These are phyloP conservation scores for Alternaria sp. DNA, from an alignment of 2,329 filamentous ascomycete genomes.

Conservation along the genomic window DNA sequence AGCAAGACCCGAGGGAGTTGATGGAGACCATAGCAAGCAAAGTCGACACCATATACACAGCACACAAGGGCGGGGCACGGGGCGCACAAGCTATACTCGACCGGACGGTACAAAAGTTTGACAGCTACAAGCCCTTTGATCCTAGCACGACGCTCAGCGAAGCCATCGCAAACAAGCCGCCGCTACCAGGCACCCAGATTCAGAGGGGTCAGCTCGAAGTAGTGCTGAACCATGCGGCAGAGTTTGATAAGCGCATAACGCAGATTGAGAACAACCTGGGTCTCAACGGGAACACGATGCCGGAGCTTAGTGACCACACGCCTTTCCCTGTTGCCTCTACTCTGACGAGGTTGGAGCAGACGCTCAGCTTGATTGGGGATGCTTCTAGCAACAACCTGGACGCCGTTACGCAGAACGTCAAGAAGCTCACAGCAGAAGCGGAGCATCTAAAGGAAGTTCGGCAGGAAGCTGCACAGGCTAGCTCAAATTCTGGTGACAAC, in stretches of 20 bases:
- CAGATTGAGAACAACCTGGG: slow-evolving; percentile 83
- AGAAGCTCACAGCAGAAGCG: slow-evolving; percentile 73
- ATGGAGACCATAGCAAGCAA: slow-evolving; percentile 70
- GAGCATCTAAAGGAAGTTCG: slow-evolving; percentile 69
- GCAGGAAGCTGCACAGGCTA: slow-evolving; percentile 29
- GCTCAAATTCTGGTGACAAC: slow-evolving; percentile 11
- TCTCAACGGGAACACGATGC: slow-evolving; percentile 71
- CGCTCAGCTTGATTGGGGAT: slow-evolving; percentile 76
- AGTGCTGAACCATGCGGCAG: slow-evolving; percentile 78
- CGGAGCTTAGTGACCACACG: slow-evolving; percentile 61
- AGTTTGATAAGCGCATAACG: slow-evolving; percentile 83
- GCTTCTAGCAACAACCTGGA: slow-evolving; percentile 77
- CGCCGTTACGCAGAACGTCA: slow-evolving; percentile 71
- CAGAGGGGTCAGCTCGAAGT: slow-evolving; percentile 55
- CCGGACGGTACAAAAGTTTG: slow-evolving; percentile 44
- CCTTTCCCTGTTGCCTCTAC: slow-evolving; percentile 77
- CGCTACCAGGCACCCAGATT: slow-evolving; percentile 41
- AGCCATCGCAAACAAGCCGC: slow-evolving; percentile 39
- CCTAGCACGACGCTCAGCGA: slow-evolving; percentile 32
- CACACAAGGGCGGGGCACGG: slow-evolving; percentile 41
- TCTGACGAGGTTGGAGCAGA: slow-evolving; percentile 78
- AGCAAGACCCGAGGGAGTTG: slow-evolving; percentile 61
- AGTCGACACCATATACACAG: slow-evolving; percentile 68
- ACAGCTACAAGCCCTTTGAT: slow-evolving; percentile 38
- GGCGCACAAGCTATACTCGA: slow-evolving; percentile 47